These are phyloP conservation scores for Euphorbia tirucalli DNA, from an alignment of 345 rosid species.

Conservation along the genomic window DNA sequence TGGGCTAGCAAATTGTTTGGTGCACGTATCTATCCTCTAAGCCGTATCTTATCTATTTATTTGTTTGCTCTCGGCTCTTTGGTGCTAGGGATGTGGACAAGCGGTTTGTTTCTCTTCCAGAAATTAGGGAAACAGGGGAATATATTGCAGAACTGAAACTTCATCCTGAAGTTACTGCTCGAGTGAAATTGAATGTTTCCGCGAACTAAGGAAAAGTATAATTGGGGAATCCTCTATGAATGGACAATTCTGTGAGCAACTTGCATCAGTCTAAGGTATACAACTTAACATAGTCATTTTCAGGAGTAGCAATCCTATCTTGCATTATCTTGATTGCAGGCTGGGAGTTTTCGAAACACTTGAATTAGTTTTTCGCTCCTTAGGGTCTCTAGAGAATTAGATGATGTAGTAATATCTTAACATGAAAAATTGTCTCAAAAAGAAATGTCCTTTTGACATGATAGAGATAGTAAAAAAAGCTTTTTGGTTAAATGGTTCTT, in stretches of 20 bases:
- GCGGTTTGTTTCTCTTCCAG: slow-evolving; percentile 70
- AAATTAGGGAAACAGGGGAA: slow-evolving; percentile 90
- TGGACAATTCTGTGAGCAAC: slow-evolving; percentile 1
- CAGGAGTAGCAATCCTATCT: not conserved
- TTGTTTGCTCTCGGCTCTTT: not conserved
- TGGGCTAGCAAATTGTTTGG: not conserved
- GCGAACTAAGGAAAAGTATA: slow-evolving; percentile 51
- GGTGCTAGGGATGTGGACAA: slow-evolving; percentile 80
- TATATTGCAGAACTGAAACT: slow-evolving; percentile 88
- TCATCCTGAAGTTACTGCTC: slow-evolving; percentile 91
- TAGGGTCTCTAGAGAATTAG: too few relatives aligned
- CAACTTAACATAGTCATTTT: slow-evolving; percentile 11
- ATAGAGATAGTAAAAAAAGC: too few relatives aligned
- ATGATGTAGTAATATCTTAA: too few relatives aligned
- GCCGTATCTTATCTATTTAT: not conserved
- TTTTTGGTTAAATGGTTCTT: too few relatives aligned
- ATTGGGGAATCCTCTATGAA: slow-evolving; percentile 11
- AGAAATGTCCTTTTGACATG: too few relatives aligned
- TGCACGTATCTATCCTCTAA: not conserved
- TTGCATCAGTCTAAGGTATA: slow-evolving; percentile 27
- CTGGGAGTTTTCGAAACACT: too few relatives aligned
- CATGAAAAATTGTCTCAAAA: too few relatives aligned
- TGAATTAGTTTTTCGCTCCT: too few relatives aligned
- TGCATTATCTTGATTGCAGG: too few relatives aligned
- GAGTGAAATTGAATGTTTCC: slow-evolving; percentile 66